Base-by-base conservation (phyloP, 2,329 filamentous ascomycete species). In the Trichoderma sp. region DNA sequence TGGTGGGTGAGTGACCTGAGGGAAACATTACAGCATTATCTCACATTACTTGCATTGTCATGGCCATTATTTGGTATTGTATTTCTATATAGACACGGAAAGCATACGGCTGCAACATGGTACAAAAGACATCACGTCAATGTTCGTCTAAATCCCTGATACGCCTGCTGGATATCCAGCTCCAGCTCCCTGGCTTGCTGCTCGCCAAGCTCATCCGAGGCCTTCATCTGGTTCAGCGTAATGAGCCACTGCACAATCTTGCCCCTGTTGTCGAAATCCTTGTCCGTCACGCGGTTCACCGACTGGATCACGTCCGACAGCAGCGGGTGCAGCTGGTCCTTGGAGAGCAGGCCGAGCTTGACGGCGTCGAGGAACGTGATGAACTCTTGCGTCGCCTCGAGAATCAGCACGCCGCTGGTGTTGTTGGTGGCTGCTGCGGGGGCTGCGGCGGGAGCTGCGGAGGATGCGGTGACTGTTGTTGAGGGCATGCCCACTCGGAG, bases 171-270 rank as follows among this genome's bases (percentile, higher is more conserved):
- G 75, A 98, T 97, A 77, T 98, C 94, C 78, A 97, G 88, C 72
- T 95, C 91, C 72, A 98, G 82, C 78, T 99, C 93, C 67, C 94
- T 85, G 6, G 92, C 92, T 80, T 97, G 93, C 68, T 94, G 90
- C 74, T 97, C 92, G 73, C 87, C 90, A 72, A 99, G 80, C 78
- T 97, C 93, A 75, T 98, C 94, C 1, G 93, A 93, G 9, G 94
- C 95, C 76, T 92, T 92, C 95, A 99, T 98, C 80, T 97, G 94
- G 77, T 99, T 99, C 71, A 99, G 83, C 7, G 92, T 91, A 74
- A 99, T 99, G 72, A 99, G 85, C 95, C 95, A 99, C 78, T 97
- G 94, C 67, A 99, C 93, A 73, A 99, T 98, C 85, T 98, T 98
- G 73, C 92, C 93, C 72, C 96, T 90, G 76, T 90, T 94, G 73